phyloP scores from a whole-genome alignment of 179 eudicot genomes.

The Silene coronaria region DNA sequence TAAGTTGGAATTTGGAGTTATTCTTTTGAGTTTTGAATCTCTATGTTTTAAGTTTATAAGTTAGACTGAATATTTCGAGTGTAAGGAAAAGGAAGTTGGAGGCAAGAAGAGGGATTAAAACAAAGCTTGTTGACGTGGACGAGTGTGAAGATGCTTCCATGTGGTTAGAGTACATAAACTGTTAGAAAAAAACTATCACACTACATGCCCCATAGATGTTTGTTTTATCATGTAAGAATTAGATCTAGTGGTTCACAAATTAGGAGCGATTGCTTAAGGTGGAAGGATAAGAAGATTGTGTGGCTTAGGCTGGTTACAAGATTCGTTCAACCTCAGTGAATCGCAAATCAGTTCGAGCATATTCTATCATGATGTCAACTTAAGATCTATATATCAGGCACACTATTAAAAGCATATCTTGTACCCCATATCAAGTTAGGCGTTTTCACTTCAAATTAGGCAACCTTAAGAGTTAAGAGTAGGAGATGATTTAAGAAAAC shows the following conservation, averaged over 20 bases:
- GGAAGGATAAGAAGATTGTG: neutral
- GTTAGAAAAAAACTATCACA: neutral
- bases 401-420: neutral
- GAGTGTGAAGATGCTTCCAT: neutral
- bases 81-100: neutral
- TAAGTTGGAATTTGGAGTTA: neutral
- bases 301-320: neutral
- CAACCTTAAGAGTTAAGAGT: neutral
- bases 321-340: neutral
- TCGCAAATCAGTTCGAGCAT: neutral
- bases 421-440: neutral
- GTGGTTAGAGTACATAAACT: neutral
- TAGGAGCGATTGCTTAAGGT: neutral
- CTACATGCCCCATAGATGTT: neutral
- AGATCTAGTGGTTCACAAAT: neutral
- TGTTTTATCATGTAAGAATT: neutral
- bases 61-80: neutral
- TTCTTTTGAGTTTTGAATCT: neutral
- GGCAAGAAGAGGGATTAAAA: neutral
- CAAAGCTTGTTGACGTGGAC: neutral
- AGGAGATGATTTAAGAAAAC: neutral
- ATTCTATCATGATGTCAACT: neutral
- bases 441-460: neutral
- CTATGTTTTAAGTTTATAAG: neutral
- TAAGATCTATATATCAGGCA: neutral